Percentiles rank a stretch among this genome's conserved stretches.
Conservation (phyloP, 2,329 filamentous ascomycete species). For the Diaporthe helianthi region DNA sequence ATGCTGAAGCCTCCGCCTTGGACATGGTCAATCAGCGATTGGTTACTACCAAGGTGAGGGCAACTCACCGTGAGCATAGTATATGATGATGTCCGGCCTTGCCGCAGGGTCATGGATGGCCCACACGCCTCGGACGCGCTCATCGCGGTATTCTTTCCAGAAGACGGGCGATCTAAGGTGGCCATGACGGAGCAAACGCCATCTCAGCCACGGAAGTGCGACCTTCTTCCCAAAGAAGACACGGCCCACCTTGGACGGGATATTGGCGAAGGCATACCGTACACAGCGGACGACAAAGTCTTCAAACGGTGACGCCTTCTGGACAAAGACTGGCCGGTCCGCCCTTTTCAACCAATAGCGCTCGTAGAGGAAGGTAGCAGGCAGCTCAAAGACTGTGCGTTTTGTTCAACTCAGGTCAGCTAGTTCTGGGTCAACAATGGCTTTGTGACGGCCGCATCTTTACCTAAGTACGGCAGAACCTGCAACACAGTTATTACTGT, state of each 20-base stretch:
- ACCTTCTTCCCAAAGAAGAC: slow-evolving; percentile 82
- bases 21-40: background rate
- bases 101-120: slow-evolving; percentile 66
- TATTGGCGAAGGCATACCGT: slow-evolving; percentile 76
- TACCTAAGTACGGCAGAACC: slow-evolving; percentile 75
- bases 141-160: slow-evolving; percentile 64
- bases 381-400: slow-evolving; percentile 62
- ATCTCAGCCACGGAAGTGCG: slow-evolving; percentile 75
- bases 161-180: slow-evolving; percentile 66
- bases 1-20: slow-evolving; percentile 82
- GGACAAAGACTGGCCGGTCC: slow-evolving; percentile 68
- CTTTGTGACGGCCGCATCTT: slow-evolving; percentile 35
- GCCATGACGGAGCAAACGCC: slow-evolving; percentile 78
- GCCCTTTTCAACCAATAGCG: slow-evolving; percentile 55
- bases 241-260: slow-evolving; percentile 71
- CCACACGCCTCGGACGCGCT: slow-evolving; percentile 71
- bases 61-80: slow-evolving; percentile 76
- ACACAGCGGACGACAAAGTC: slow-evolving; percentile 80
- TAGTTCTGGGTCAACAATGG: background rate
- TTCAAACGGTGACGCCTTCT: slow-evolving; percentile 74
- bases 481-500: slow-evolving; percentile 64
- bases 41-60: too few species aligned
- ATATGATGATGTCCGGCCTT: slow-evolving; percentile 78
- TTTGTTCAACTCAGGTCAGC: background rate
- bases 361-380: slow-evolving; percentile 64